Evolutionary conservation across 192 early-diverging fungal species (phyloP).

Genomic region (Coemansia sp.): DNA sequence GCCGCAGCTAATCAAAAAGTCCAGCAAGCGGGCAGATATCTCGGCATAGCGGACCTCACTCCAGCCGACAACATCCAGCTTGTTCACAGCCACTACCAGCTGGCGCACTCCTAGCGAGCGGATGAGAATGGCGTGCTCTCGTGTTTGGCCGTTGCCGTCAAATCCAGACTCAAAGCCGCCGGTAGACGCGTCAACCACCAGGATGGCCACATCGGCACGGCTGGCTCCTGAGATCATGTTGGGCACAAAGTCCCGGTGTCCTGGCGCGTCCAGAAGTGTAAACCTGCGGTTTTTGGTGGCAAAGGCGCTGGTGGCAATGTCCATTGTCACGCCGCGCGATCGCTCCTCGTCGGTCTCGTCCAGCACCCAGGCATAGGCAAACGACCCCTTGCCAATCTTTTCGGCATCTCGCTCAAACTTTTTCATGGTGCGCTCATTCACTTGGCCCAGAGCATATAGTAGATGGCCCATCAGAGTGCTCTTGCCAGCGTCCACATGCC

Average conservation of each 20-base stretch:
- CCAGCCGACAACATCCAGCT: constrained; percentile 90
- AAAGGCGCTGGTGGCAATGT: constrained; percentile 88
- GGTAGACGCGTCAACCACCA: constrained; percentile 83
- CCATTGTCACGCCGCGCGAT: constrained; percentile 89
- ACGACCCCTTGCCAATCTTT: constrained; percentile 90
- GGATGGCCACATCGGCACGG: constrained; percentile 88
- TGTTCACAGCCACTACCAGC: constrained; percentile 92
- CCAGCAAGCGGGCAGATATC: constrained; percentile 61
- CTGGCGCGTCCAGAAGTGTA: constrained; percentile 92
- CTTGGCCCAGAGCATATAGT: constrained; percentile 82
- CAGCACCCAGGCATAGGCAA: constrained; percentile 96
- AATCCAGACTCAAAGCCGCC: constrained; percentile 97
- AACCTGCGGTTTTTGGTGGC: constrained; percentile 72
- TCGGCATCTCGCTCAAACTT: constrained; percentile 88
- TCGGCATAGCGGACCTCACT: constrained; percentile 71
- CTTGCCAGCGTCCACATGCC: constrained; percentile 97
- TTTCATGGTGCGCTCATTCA: constrained; percentile 78
- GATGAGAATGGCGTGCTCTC: constrained; percentile 91
- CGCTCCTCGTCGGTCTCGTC: constrained; percentile 94
- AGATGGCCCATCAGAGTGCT: constrained; percentile 96
- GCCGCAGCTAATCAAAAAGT: constrained; percentile 74
- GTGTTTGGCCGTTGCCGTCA: constrained; percentile 88
- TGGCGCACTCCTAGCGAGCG: constrained; percentile 89
- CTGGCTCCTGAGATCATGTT: constrained; percentile 96
- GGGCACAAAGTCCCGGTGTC: constrained; percentile 98